Percentiles rank a stretch among this genome's conserved stretches.
Evolutionary conservation across 805 yeast species (phyloP).

Genomic region (Yarrowia divulgata): DNA sequence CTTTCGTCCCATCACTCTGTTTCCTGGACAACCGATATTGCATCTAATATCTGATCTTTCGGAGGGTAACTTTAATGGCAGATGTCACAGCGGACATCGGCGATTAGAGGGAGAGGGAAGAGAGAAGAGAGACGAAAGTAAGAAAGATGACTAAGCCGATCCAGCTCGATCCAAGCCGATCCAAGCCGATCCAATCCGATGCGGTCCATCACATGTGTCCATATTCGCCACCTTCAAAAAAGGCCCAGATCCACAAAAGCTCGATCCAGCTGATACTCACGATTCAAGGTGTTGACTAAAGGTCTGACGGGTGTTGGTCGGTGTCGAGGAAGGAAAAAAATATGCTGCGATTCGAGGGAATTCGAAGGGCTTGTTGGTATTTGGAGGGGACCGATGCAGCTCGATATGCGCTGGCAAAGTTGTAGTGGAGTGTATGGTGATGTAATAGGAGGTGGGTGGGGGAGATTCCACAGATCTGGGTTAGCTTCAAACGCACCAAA

Average conservation of each 20-base stretch:
- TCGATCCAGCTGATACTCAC: not conserved
- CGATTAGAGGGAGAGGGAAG: not conserved
- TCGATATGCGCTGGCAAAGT: slow-evolving; percentile 7
- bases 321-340: not conserved
- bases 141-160: slow-evolving; percentile 3
- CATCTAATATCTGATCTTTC: slow-evolving; percentile 9
- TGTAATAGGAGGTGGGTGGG: slow-evolving; percentile 8
- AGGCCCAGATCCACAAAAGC: too few relatives aligned
- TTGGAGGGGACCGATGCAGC: slow-evolving; percentile 36
- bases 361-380: slow-evolving; percentile 9
- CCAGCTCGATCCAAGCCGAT: too few relatives aligned
- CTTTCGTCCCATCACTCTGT: slow-evolving; percentile 11
- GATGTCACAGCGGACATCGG: not conserved
- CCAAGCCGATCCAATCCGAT: too few relatives aligned
- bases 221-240: too few relatives aligned
- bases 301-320: not conserved
- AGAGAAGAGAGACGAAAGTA: too few relatives aligned
- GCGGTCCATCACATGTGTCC: too few relatives aligned
- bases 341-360: not conserved
- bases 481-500: not conserved
- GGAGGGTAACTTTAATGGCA: not conserved
- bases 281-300: not conserved
- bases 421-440: not conserved
- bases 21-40: slow-evolving; percentile 27
- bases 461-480: not conserved